phyloP scores from a whole-genome alignment of 2,329 filamentous ascomycete genomes.

The Aureobasidium sp. region DNA sequence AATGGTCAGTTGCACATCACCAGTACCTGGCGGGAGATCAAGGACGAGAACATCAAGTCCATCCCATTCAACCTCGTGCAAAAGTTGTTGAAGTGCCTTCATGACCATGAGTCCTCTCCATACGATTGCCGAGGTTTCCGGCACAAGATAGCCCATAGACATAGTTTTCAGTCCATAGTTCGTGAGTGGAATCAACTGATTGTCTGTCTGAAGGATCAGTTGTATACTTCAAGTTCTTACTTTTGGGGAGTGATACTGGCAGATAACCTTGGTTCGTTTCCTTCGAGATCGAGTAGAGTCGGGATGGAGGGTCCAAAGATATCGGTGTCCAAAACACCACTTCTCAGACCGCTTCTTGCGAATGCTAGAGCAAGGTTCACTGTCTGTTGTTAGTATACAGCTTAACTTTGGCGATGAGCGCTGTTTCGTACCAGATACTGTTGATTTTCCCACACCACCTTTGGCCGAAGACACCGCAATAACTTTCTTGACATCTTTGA shows the following conservation, averaged over 20 bases:
- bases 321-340: slow-evolving; percentile 88
- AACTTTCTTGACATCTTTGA: slow-evolving; percentile 81
- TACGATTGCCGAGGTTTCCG: slow-evolving; percentile 73
- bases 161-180: slow-evolving; percentile 97
- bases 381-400: slow-evolving; percentile 19
- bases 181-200: slow-evolving; percentile 76
- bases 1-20: slow-evolving; percentile 94
- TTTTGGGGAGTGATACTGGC: slow-evolving; percentile 43
- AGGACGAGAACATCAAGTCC: slow-evolving; percentile 81
- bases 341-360: slow-evolving; percentile 70
- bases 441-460: slow-evolving; percentile 96
- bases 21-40: slow-evolving; percentile 88
- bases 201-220: slow-evolving; percentile 44
- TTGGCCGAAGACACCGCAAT: slow-evolving; percentile 96
- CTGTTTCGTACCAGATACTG: slow-evolving; percentile 60
- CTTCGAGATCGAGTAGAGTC: slow-evolving; percentile 61
- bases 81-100: slow-evolving; percentile 89
- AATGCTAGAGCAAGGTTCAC: slow-evolving; percentile 81
- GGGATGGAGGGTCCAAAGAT: slow-evolving; percentile 96
- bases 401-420: neutral
- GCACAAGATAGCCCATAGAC: slow-evolving; percentile 94
- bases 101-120: slow-evolving; percentile 98
- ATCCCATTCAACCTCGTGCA: slow-evolving; percentile 94
- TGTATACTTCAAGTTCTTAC: neutral
- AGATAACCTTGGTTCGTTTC: slow-evolving; percentile 63